Base-by-base conservation (phyloP, 768 basidiomycete genomes). In the Lactarius trivialis region DNA sequence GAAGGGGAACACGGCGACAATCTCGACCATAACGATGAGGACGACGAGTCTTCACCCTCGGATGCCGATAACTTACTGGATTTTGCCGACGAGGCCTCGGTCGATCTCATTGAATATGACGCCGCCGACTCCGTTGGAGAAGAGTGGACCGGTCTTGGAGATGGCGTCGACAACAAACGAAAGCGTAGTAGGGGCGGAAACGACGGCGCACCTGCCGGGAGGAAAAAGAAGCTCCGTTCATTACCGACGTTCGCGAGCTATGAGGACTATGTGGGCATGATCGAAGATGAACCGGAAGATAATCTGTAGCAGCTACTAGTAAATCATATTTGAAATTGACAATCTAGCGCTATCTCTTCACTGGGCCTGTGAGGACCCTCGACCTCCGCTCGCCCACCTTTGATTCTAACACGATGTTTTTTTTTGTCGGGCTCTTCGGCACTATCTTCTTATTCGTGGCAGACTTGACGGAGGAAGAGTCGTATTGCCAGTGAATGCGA, bases 241-340 rank as follows among this genome's bases (percentile, higher is more conserved):
- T 70, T 91, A 66, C 89, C 89, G 7, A 91, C 87, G 37, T 93
- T 93, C 70, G 91, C 91, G 12, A 89, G 83, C 69, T 92, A 92
- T 68, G 91, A 93, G 62, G 91, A 92, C 60, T 93, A 91, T 67
- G 87, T 85, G 50, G 85, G 78, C 75, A 79, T 93, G 82, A 93
- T 93, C 60, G 91, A 93, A 71, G 86, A 88, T 60, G 84, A 77
- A 11, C 81, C 83, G 15, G 87, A 89, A 73, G 86, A 89, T 67
- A 76, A 85, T 72, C 77, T 87, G 33, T 85, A 72, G 56, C 32
- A 52, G 28, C 30, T 30, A n/a, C n/a, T n/a, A n/a, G n/a, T n/a
- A 45, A 21, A 12, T 14, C 5, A 24, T 21, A 21, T 45, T 45
- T 4, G 43, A 45, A 4, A 24, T 12, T 21, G 11, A 48, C 45